A percentile compares a stretch with the other conserved stretches of the same genome.
Conservation (phyloP, 805 yeast species). For the Ogataea philodendri region DNA sequence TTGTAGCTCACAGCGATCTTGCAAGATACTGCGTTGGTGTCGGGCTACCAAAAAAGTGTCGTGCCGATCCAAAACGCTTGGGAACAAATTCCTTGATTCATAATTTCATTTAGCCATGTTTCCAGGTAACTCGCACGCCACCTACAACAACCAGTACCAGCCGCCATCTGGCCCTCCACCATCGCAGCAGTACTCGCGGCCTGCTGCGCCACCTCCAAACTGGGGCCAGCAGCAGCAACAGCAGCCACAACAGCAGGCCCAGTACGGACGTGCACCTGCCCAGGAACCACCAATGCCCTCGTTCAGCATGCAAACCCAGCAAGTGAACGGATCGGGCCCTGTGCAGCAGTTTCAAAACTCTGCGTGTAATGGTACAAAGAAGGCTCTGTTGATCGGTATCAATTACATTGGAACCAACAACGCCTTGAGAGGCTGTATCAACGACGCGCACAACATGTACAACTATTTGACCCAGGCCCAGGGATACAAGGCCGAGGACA, state of each 20-base stretch:
- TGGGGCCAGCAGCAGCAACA: conserved; percentile 16
- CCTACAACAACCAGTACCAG: conserved; percentile 17
- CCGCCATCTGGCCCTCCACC: conserved; percentile 24
- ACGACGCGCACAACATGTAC: conserved; percentile 62
- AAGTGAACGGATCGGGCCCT: conserved; percentile 34
- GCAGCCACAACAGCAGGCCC: conserved; percentile 6
- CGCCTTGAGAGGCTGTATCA: conserved; percentile 73
- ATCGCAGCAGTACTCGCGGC: conserved; percentile 13
- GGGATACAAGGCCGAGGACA: conserved; percentile 54
- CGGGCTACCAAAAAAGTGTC: conserved; percentile 1
- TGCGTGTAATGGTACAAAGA: conserved; percentile 65
- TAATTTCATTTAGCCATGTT: conserved; percentile 11
- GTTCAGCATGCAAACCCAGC: conserved; percentile 20
- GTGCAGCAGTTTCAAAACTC: conserved; percentile 50
- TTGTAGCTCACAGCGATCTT: neutral
- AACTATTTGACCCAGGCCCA: conserved; percentile 34
- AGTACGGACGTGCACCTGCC: no score
- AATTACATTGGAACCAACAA: conserved; percentile 68
- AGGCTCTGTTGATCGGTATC: conserved; percentile 76
- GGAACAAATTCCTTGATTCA: conserved; percentile 5
- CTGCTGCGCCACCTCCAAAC: conserved; percentile 16
- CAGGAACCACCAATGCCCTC: conserved; percentile 22
- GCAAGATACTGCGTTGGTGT: neutral
- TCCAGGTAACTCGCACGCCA: conserved; percentile 22
- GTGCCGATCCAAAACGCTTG: conserved; percentile 7